Evolutionary conservation across 2,329 filamentous ascomycete genomes (phyloP).

Genomic region (Aspergillus amoenus): DNA sequence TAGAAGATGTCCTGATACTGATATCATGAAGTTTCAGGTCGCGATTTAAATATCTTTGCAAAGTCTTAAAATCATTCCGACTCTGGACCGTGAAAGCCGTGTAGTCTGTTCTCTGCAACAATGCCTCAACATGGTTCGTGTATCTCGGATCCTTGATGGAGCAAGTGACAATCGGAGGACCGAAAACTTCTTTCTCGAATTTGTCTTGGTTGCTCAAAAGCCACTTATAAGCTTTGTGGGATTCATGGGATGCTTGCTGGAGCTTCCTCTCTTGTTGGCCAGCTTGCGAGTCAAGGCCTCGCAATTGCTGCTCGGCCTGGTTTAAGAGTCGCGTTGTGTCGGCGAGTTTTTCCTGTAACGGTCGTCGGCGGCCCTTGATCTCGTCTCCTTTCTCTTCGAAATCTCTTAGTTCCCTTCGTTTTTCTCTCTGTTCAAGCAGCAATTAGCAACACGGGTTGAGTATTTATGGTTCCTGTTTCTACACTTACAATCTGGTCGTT

Average conservation of each 20-base stretch:
- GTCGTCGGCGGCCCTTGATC: conserved; percentile 39
- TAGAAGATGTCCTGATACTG: conserved; percentile 64
- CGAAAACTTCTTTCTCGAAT: conserved; percentile 76
- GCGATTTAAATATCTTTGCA: conserved; percentile 65
- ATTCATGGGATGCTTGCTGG: conserved; percentile 59
- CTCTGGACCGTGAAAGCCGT: conserved; percentile 73
- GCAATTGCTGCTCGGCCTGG: conserved; percentile 51
- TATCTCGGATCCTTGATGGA: conserved; percentile 72
- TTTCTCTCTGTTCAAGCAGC: conserved; percentile 51
- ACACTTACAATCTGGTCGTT: conserved; percentile 69
- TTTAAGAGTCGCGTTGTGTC: conserved; percentile 39
- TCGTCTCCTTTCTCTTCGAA: conserved; percentile 41
- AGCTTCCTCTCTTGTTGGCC: conserved; percentile 73
- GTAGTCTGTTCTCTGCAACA: conserved; percentile 55
- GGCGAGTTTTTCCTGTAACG: conserved; percentile 33
- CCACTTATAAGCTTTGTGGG: conserved; percentile 76
- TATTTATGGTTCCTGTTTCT: neutral
- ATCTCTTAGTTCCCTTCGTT: conserved; percentile 45
- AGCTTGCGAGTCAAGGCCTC: conserved; percentile 67
- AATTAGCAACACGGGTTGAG: conserved; percentile 24
- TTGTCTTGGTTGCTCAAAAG: conserved; percentile 66
- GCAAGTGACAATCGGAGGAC: conserved; percentile 77
- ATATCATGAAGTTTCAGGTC: conserved; percentile 67
- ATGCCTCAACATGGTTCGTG: conserved; percentile 59
- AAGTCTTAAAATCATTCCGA: conserved; percentile 68